A percentile compares a stretch with the other conserved stretches of the same genome.
These are phyloP conservation scores for Boletus speciosus DNA, from an alignment of 768 basidiomycete genomes.

Conservation along the genomic window DNA sequence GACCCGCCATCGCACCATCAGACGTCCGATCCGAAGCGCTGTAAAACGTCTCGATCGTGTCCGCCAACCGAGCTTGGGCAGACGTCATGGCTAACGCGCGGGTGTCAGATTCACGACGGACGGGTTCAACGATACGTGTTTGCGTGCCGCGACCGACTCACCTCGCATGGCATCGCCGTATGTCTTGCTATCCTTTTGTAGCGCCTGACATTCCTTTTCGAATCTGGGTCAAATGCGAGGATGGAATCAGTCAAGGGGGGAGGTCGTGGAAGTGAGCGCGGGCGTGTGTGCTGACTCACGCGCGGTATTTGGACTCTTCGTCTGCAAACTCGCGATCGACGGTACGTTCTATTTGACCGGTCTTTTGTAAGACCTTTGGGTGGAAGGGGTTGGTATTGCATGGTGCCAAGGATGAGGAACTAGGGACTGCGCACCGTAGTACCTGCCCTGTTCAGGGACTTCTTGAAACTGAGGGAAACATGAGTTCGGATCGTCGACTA, in stretches of 20 bases:
- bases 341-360: slow-evolving; percentile 95
- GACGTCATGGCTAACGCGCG: slow-evolving; percentile 75
- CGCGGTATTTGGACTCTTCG: slow-evolving; percentile 87
- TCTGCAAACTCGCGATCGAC: slow-evolving; percentile 91
- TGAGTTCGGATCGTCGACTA: background rate
- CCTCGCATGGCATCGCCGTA: slow-evolving; percentile 95
- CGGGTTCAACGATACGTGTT: background rate
- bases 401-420: background rate
- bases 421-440: slow-evolving; percentile 63
- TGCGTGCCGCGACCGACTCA: slow-evolving; percentile 32
- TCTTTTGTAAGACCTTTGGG: slow-evolving; percentile 88
- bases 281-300: slow-evolving; percentile 46
- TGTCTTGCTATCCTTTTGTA: slow-evolving; percentile 94
- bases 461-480: slow-evolving; percentile 69
- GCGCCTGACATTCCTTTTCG: slow-evolving; percentile 91
- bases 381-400: slow-evolving; percentile 6
- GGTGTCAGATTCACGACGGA: background rate
- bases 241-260: slow-evolving; percentile 2
- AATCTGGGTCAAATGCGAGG: slow-evolving; percentile 47
- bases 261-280: background rate
- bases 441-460: slow-evolving; percentile 86
- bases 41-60: slow-evolving; percentile 93
- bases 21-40: slow-evolving; percentile 77
- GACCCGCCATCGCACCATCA: slow-evolving; percentile 94
- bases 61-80: slow-evolving; percentile 89